Base-by-base conservation (phyloP, 2,329 filamentous ascomycete species). In the Claviceps digitariae region DNA sequence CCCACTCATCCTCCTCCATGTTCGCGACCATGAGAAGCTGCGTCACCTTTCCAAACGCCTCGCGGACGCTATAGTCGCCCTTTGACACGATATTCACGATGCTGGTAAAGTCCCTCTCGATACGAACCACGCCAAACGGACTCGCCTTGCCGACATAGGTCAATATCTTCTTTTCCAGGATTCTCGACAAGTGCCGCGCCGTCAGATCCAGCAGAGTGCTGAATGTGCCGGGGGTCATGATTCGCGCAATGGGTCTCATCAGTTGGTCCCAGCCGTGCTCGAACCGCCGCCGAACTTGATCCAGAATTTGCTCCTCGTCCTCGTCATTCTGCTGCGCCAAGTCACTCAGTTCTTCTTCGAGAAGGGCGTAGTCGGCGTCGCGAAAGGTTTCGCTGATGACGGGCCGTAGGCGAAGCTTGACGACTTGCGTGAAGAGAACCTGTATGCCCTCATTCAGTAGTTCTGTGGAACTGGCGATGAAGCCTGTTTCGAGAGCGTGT, bases 1-100 rank as follows among this genome's bases (percentile, higher is more conserved):
- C 87, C 87, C 90, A 95, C 69, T 96, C 91, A 54, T 96, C 90
- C 36, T 93, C 87, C 65, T 96, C 90, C 89, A 96, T 94, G 60
- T 90, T 91, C 65, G 91, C 83, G 17, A 95, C 81, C 74, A 94
- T 81, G 54, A 86, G 81, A 61, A 95, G 84, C 74, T 96, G 89
- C 55, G 78, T 76, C 54, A 86, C 87, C 62, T 83, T 81, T 29
- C 78, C 75, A 71, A 96, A 95, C 3, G 79, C 69, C 63, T 95
- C 90, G 34, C 88, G 75, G 38, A 93, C 78, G 1, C 79, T 79
- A 64, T 95, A 96, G 62, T 86, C 82, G 4, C 84, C 87, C 56
- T 74, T 77, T 12, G 81, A 79, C 1, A 88, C 82, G 0, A 78
- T 75, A 25, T 77, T 73, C 5, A 94, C 81, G 48, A 96, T 82